Base-by-base conservation (phyloP, 306 rosid genomes). In the Trichosanthes truncata region DNA sequence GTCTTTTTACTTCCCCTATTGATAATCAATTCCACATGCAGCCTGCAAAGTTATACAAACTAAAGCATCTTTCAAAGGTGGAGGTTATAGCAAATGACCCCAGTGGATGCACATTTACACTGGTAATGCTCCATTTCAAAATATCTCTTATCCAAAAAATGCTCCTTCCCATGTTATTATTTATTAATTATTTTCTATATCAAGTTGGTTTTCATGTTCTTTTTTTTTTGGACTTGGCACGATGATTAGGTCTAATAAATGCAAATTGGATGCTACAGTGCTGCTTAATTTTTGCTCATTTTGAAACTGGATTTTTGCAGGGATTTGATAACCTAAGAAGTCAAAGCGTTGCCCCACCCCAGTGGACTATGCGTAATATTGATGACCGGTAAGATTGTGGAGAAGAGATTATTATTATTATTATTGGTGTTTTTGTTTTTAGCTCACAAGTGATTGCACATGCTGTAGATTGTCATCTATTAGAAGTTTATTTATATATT, bases 291-390 rank as follows among this genome's bases (percentile, higher is more conserved):
- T 14, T 23, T 62, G 11, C 40, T 62, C 59, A 13, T 14, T 74
- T 13, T 18, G 63, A 81, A 77, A 86, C 26, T 83, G 80, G 65
- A 57, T 72, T 29, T 68, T 81, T 86, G 78, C 81, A 95, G 99
- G 99, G 97, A 80, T 95, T 95, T 81, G 99, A 93, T 84, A 93
- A 95, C 87, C 90, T 92, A 26, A 86, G 99, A 86, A 93, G 85
- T 87, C 97, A 93, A 71, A 88, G 85, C 80, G 97, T 87, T 83
- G 91, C 97, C 84, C 99, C 99, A 66, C 87, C 99, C 49, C 97
- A 95, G 80, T 95, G 99, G 99, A 93, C 96, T 81, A 90, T 91
- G 97, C 97, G 99, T 77, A 95, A 95, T 81, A 83, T 84, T 62
- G 97, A 93, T 84, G 99, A 95, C 87, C 91, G 99, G 99, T 93